Evolutionary conservation across 495 filamentous ascomycete species (phyloP), one percentile per base, ranked within the genome.

Genomic region (Coniosporium apollinis): DNA sequence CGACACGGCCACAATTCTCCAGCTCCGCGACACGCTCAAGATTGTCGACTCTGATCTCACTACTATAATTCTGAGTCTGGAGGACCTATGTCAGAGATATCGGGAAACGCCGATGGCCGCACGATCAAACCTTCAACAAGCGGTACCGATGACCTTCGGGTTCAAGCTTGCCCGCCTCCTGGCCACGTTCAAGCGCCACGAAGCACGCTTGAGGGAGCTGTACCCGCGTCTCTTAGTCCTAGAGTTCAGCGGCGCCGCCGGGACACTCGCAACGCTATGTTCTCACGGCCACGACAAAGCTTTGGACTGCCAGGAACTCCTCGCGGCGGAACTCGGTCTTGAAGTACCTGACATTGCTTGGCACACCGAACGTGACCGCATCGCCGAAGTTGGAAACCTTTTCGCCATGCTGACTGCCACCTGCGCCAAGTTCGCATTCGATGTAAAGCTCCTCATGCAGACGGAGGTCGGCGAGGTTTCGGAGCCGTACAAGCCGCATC

Each of bases 181-280:
- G 4, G 42, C 47, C 4, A 37, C 41, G 28, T 44, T 50, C 26
- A 36, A 44, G 14, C 36, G 47, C 10, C 47, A 50, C 22, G 28
- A 37, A 13, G 35, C 39, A 6, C 36, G 47, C 13, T 34, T 50
- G 1, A 9, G 34, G 16, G 40, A 50, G 19, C 21, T 50, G 17
- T 37, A 35, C 15, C 37, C 36, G 3, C 44, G 47, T 11, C 42
- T 42, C 14, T 28, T 47, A 11, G 30, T 47, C 13, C 39, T 50
- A 14, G 45, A 50, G 22, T 50, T 50, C 22, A 39, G 47, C 28
- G 47, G 47, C 8, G 47, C 47, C 5, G 47, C 47, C 7, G 47
- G 47, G 9, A 50, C 47, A 6, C 30, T 50, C 15, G 47, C 47
- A 4, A 47, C 47, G 10, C 40, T 50, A 1, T 44, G 34, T 15